Percentiles rank a stretch among this genome's conserved stretches.
phyloP scores from a whole-genome alignment of 805 yeast genomes.

The Lipomyces spencermartinsiae region DNA sequence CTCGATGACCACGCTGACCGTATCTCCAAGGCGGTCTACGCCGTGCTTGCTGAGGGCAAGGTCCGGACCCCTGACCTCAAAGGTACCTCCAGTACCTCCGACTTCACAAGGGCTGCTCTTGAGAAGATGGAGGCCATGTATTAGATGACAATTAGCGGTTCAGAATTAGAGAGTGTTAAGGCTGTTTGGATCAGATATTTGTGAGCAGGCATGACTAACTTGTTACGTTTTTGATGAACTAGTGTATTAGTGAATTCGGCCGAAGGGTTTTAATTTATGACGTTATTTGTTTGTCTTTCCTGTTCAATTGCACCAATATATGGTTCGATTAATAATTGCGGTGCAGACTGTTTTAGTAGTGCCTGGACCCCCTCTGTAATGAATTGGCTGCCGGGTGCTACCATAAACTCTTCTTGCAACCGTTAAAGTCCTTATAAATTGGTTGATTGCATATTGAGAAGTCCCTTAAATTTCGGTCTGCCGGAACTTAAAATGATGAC shows the following conservation, averaged over 20 bases:
- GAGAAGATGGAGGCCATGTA: slow-evolving; percentile 35
- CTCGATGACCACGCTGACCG: slow-evolving; percentile 82
- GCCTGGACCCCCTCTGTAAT: too few relatives aligned
- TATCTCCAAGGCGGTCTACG: slow-evolving; percentile 87
- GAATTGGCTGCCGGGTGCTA: too few relatives aligned
- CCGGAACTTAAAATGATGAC: too few relatives aligned
- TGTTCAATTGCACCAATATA: background rate
- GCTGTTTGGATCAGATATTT: background rate
- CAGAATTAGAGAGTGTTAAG: background rate
- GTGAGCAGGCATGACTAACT: background rate
- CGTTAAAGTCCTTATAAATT: too few relatives aligned
- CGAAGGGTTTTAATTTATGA: background rate
- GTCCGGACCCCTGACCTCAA: slow-evolving; percentile 88
- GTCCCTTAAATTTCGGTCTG: too few relatives aligned
- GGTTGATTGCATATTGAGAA: too few relatives aligned
- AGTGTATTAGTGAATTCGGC: background rate
- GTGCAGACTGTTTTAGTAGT: background rate
- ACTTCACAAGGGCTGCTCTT: slow-evolving; percentile 91
- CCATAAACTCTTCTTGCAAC: too few relatives aligned
- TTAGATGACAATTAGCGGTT: background rate
- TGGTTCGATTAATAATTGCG: background rate
- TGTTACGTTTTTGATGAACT: background rate
- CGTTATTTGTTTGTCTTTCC: background rate
- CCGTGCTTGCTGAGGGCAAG: slow-evolving; percentile 87
- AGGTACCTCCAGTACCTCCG: slow-evolving; percentile 87